These are phyloP conservation scores for Musa balbisiana DNA, from an alignment of 202 grass and related monocot genomes.

Conservation along the genomic window DNA sequence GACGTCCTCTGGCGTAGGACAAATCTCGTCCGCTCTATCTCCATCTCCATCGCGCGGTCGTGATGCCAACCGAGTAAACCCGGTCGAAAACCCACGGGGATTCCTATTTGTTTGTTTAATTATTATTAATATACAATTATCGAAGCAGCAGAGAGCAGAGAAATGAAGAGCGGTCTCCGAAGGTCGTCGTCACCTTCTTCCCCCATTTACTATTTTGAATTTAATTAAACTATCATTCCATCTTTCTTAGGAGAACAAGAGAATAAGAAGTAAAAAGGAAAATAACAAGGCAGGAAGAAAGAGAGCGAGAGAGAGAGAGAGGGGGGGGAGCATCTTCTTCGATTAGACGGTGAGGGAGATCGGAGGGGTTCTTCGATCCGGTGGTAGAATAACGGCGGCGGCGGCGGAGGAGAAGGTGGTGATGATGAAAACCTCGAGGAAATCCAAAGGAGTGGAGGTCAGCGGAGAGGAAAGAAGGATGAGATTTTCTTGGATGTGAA, in stretches of 20 bases:
- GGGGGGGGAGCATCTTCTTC: not conserved
- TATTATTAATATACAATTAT: not conserved
- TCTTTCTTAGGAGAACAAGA: not conserved
- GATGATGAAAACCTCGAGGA: not conserved
- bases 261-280: not conserved
- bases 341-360: not conserved
- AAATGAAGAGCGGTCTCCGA: not conserved
- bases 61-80: not conserved
- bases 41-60: not conserved
- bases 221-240: not conserved
- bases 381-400: not conserved
- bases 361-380: not conserved
- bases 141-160: not conserved
- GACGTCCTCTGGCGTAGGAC: not conserved
- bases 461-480: conserved; percentile 2
- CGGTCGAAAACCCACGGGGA: no score
- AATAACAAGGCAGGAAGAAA: not conserved
- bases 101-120: not conserved
- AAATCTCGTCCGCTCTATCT: not conserved
- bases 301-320: no score
- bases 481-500: conserved; percentile 16
- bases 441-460: not conserved
- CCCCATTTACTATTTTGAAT: conserved; percentile 9
- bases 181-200: not conserved
- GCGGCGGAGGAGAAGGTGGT: not conserved